Base-by-base conservation (phyloP, 1,139 yeast species). In the Saccharomyces hybrid region DNA sequence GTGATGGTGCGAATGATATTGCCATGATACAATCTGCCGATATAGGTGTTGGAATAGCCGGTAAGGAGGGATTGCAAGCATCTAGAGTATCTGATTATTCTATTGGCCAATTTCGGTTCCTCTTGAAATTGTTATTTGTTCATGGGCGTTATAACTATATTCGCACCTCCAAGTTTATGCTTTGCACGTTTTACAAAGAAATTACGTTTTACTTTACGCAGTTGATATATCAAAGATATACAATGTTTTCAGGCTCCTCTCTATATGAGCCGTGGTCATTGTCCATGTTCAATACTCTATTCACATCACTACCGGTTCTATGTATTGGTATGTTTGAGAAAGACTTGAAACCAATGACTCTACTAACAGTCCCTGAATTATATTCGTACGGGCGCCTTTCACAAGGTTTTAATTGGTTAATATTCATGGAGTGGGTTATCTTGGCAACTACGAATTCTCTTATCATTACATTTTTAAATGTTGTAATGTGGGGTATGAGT, bases 1-100 rank as follows among this genome's bases (percentile, higher is more conserved):
- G 99, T n/a, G 99, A 93, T 73, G 99, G 99, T 62, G 99, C 99
- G 1, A 93, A 93, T 67, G 99, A 93, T 70, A 90, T 93, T 69
- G 98, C 99, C 2, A 93, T 93, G 99, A 93, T 93, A 59, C 98
- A 93, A 73, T 87, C 96, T 66, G 99, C 99, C 0, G 98, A 93
- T 71, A 91, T 93, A 55, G 99, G 99, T 25, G 83, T 93, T 57
- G 99, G 99, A 46, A 93, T 93, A 53, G 91, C 98, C 1, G 99
- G 99, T 50, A 87, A 86, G 63, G 99, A 93, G 73, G 99, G 99
- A 1, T 73, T 93, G 50, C 99, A 93, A 67, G 99, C 99, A 0
- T 96, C 99, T 0, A 76, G 99, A 62, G 80, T 96, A 0, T 85
- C 98, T 0, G 99, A 93, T 71, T 95, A 89, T 68, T 86, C 99